phyloP scores from a whole-genome alignment of 352 stramenopile species.

The Phytophthora boehmeriae region DNA sequence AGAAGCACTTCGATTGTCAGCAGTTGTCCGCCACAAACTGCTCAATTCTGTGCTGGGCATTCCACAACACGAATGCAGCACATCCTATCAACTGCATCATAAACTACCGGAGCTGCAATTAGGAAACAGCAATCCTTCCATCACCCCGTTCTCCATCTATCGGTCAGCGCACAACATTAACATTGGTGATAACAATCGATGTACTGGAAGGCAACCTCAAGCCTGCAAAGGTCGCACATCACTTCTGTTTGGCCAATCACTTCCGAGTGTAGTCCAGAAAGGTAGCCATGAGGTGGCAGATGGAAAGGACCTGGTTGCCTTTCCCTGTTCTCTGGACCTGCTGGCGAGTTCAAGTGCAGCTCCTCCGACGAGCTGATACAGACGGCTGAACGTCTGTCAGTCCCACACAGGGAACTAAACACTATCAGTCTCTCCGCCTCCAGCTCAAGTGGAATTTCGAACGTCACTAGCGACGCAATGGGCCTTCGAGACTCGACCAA shows the following conservation, averaged over 20 bases:
- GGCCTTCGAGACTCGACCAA: conserved; percentile 50
- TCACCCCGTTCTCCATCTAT: no score
- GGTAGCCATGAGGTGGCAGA: conserved; percentile 14
- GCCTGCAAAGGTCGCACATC: no score
- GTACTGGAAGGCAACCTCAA: neutral
- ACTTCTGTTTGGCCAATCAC: no score
- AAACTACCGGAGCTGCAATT: no score
- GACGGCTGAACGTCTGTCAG: neutral
- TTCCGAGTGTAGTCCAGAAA: neutral
- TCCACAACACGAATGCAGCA: no score
- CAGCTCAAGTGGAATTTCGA: conserved; percentile 4
- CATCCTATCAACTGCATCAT: no score
- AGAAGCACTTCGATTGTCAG: no score
- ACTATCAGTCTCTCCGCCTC: conserved; percentile 11
- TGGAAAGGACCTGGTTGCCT: conserved; percentile 29
- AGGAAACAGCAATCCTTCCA: no score
- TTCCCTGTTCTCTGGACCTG: conserved; percentile 19
- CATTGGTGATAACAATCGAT: no score
- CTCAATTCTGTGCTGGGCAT: no score
- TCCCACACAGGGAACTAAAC: neutral
- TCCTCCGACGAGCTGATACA: neutral
- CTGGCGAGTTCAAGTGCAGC: neutral
- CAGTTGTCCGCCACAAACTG: no score
- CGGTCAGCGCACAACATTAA: no score
- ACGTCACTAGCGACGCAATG: conserved; percentile 26